Evolutionary conservation across 768 basidiomycete species (phyloP).

Genomic region (Floccularia luteovirens): DNA sequence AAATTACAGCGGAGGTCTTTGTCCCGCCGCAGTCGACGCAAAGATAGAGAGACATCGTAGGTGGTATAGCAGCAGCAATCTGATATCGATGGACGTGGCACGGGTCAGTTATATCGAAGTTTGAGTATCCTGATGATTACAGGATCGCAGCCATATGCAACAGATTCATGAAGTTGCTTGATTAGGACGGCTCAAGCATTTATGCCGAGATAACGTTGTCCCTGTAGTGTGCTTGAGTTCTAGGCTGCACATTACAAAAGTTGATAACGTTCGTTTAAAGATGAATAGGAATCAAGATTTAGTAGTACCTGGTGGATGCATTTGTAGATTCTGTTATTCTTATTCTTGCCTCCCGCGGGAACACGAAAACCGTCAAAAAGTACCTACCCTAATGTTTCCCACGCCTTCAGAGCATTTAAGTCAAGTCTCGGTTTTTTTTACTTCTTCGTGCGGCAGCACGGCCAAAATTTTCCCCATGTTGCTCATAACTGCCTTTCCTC

Average conservation of each 20-base stretch:
- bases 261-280: no score
- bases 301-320: no score
- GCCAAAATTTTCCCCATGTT: constrained; percentile 79
- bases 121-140: no score
- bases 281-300: no score
- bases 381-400: constrained; percentile 32
- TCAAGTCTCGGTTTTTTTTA: constrained; percentile 8
- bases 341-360: not conserved
- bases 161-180: not conserved
- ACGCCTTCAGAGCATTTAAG: constrained; percentile 16
- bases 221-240: not conserved
- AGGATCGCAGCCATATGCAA: no score
- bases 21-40: constrained; percentile 88
- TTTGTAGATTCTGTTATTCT: not conserved
- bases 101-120: no score
- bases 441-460: constrained; percentile 76
- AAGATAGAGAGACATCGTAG: constrained; percentile 55
- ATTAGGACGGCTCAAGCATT: not conserved
- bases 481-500: constrained; percentile 57
- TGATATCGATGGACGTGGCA: no score
- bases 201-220: not conserved
- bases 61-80: no score
- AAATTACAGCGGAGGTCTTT: constrained; percentile 76
- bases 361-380: no score
- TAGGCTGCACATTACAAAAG: no score